Percentiles rank a stretch among this genome's conserved stretches.
Conservation (phyloP, 2,329 filamentous ascomycete genomes). For the Stromatinia cepivora region DNA sequence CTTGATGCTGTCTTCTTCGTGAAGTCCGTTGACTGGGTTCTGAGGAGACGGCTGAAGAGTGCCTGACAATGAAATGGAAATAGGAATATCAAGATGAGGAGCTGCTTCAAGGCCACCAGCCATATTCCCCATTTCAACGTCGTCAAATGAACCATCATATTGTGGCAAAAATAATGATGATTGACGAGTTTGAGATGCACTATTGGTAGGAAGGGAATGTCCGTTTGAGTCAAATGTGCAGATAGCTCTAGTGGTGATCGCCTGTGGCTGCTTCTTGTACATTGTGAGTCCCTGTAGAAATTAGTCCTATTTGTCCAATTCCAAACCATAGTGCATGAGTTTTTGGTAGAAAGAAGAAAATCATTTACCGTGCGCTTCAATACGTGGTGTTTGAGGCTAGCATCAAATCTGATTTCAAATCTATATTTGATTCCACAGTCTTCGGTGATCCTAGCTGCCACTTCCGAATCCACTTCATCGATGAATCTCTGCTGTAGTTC, state of each 20-base stretch:
- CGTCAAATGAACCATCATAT: not conserved
- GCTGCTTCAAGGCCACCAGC: not conserved
- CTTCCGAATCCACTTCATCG: not conserved
- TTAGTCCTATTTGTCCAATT: not conserved
- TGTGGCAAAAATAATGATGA: not conserved
- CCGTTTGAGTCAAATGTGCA: not conserved
- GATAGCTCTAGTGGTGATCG: no score
- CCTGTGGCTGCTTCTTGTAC: not conserved
- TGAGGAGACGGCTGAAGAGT: not conserved
- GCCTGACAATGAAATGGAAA: no score
- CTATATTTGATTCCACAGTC: not conserved
- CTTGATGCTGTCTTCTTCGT: not conserved
- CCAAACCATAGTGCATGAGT: not conserved
- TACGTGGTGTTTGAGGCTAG: not conserved
- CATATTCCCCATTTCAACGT: not conserved
- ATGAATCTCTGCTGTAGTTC: no score
- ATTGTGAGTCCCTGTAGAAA: not conserved
- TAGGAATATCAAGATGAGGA: not conserved
- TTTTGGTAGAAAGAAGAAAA: no score
- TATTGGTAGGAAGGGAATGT: no score
- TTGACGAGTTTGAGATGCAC: not conserved
- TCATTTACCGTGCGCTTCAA: not conserved
- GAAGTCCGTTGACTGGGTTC: not conserved
- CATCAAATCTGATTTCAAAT: not conserved
- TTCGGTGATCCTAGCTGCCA: accelerated